A percentile compares a stretch with the other conserved stretches of the same genome.
These are phyloP conservation scores for Trichopus zeylanicus DNA, from an alignment of 116 monocot genomes.

Conservation along the genomic window DNA sequence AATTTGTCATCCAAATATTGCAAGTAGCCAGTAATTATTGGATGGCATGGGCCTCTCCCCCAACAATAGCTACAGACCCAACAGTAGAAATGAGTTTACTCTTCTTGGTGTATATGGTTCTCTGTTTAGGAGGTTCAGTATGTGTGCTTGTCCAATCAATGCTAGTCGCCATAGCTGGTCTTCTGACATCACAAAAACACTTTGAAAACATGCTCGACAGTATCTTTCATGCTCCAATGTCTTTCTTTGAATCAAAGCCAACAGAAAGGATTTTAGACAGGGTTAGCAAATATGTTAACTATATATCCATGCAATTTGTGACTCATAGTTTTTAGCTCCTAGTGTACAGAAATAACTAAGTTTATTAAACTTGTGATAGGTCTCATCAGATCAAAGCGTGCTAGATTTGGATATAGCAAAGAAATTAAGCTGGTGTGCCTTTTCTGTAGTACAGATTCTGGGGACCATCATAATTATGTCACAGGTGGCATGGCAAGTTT, in stretches of 20 bases:
- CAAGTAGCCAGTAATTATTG: constrained; percentile 88
- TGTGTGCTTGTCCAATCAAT: constrained; percentile 54
- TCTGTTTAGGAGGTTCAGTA: constrained; percentile 58
- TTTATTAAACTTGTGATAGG: constrained; percentile 27
- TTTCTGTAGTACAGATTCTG: constrained; percentile 61
- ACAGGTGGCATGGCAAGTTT: constrained; percentile 81
- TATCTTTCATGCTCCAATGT: constrained; percentile 78
- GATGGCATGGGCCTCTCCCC: constrained; percentile 79
- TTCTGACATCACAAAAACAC: constrained; percentile 60
- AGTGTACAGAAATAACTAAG: no score
- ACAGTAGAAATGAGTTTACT: constrained; percentile 41
- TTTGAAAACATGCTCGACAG: constrained; percentile 65
- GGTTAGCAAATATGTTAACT: constrained; percentile 43
- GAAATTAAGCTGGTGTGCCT: constrained; percentile 69
- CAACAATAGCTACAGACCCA: constrained; percentile 37
- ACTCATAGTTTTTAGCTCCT: no score
- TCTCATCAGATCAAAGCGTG: constrained; percentile 76
- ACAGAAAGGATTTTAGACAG: constrained; percentile 77
- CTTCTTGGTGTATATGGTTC: constrained; percentile 56
- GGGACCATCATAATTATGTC: constrained; percentile 85
- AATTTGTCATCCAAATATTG: constrained; percentile 62
- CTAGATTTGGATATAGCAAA: constrained; percentile 61
- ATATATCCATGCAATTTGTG: neutral
- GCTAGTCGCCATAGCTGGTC: constrained; percentile 50
- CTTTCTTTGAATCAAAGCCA: constrained; percentile 94